Evolutionary conservation across 805 yeast species (phyloP).

Genomic region (Pichia gijzeniarum): DNA sequence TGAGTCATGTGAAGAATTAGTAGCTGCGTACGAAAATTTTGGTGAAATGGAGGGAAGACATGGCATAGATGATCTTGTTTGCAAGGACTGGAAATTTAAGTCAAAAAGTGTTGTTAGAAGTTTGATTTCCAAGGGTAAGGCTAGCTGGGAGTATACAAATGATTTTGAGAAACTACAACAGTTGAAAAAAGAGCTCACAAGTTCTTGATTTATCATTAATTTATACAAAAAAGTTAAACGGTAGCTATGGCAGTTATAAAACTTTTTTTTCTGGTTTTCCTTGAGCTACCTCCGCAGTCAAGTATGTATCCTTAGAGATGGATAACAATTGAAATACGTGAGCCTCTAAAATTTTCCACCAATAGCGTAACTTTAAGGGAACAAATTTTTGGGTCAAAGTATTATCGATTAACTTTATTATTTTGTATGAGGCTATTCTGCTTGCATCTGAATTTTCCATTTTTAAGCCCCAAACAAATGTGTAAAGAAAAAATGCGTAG

Average conservation of each 20-base stretch:
- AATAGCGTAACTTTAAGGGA: not conserved
- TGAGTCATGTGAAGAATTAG: constrained; percentile 68
- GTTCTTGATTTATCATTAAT: constrained; percentile 4
- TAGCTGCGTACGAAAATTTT: constrained; percentile 77
- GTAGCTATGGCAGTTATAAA: not conserved
- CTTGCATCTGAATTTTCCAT: constrained; percentile 34
- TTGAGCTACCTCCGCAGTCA: not conserved
- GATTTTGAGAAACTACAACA: constrained; percentile 66
- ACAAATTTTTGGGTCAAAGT: not conserved
- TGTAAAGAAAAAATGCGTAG: constrained; percentile 31
- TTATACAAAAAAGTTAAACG: not conserved
- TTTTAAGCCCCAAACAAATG: constrained; percentile 33
- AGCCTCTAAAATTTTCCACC: not conserved
- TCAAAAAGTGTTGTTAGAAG: constrained; percentile 67
- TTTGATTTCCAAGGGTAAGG: constrained; percentile 71
- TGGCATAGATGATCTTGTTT: constrained; percentile 77
- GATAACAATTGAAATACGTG: not conserved
- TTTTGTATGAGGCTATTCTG: constrained; percentile 24
- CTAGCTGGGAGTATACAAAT: constrained; percentile 70
- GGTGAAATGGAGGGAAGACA: constrained; percentile 81
- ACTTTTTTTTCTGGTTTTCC: constrained; percentile 1
- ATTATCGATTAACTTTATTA: constrained; percentile 20
- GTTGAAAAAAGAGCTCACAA: constrained; percentile 39
- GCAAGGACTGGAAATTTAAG: constrained; percentile 88
- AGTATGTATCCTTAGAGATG: not conserved